Percentiles rank a stretch among this genome's conserved stretches.
phyloP scores from a whole-genome alignment of 1,284 basidiomycete genomes.

The Volvariella surrecta region DNA sequence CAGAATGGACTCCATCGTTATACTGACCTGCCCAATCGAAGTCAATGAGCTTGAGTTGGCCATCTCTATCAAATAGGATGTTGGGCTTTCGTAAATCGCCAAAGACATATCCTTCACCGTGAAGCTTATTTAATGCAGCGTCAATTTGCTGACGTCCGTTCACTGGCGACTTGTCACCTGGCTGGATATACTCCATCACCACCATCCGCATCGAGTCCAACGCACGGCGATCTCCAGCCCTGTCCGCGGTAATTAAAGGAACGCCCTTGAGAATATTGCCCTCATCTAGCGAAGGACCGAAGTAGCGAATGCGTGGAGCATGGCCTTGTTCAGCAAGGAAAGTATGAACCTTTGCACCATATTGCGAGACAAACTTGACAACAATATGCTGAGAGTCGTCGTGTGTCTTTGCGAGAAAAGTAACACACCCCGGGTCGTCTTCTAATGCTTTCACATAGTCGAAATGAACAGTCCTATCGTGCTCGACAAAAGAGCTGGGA shows the following conservation, averaged over 20 bases:
- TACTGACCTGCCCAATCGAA: conserved; percentile 12
- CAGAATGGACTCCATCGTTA: too few species aligned
- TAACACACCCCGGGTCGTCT: not conserved
- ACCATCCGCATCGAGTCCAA: conserved; percentile 11
- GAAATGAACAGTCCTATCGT: not conserved
- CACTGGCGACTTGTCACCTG: not conserved
- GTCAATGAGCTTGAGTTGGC: conserved; percentile 9
- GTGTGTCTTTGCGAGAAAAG: not conserved
- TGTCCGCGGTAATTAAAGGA: too few species aligned
- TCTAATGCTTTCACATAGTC: not conserved
- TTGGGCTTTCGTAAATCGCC: conserved; percentile 10
- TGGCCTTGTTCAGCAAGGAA: conserved; percentile 9
- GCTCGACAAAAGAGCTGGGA: not conserved
- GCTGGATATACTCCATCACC: not conserved
- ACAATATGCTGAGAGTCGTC: conserved; percentile 1
- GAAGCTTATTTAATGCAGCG: conserved; percentile 1
- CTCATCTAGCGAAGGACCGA: not conserved
- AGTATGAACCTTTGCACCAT: conserved; percentile 8
- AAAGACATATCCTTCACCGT: conserved; percentile 9
- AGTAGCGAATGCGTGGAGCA: conserved; percentile 9
- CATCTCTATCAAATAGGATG: conserved; percentile 7
- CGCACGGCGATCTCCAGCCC: not conserved
- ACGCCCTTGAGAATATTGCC: not conserved
- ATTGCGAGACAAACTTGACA: conserved; percentile 10
- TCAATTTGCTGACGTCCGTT: not conserved